Percentiles rank a stretch among this genome's conserved stretches.
These are phyloP conservation scores for Nigrospora oryzae DNA, from an alignment of 2,329 filamentous ascomycete species.

Conservation along the genomic window DNA sequence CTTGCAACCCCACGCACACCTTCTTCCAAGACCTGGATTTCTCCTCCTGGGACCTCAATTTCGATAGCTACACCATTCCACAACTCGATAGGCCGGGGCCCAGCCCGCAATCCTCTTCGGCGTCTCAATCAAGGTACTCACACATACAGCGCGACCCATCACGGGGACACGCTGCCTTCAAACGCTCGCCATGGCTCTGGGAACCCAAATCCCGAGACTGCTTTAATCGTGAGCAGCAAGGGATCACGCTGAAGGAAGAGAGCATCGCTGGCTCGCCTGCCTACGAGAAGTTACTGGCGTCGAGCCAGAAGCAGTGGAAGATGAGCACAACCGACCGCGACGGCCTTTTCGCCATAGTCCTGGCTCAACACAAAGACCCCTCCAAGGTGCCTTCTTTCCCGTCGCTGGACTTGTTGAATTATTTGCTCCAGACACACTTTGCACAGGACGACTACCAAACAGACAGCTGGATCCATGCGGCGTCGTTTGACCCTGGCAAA, in stretches of 20 bases:
- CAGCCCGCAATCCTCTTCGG: conserved; percentile 17
- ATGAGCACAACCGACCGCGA: conserved; percentile 12
- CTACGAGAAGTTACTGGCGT: conserved; percentile 8
- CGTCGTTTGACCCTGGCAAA: conserved; percentile 15
- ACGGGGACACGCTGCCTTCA: conserved; percentile 21
- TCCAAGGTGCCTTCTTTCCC: conserved; percentile 15
- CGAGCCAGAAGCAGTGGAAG: conserved; percentile 8
- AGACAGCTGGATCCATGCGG: conserved; percentile 16
- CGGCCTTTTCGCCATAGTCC: conserved; percentile 16
- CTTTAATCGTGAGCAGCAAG: conserved; percentile 13
- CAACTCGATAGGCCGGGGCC: conserved; percentile 15
- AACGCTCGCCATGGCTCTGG: conserved; percentile 24
- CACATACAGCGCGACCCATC: conserved; percentile 13
- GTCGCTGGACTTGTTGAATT: conserved; percentile 17
- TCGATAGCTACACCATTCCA: conserved; percentile 19
- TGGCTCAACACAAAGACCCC: conserved; percentile 12
- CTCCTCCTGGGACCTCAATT: conserved; percentile 21
- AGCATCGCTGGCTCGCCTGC: conserved; percentile 9
- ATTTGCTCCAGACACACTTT: conserved; percentile 16
- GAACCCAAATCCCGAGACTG: conserved; percentile 20
- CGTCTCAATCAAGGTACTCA: conserved; percentile 10
- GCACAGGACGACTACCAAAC: conserved; percentile 17
- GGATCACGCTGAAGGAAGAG: conserved; percentile 13
- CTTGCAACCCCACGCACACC: conserved; percentile 17
- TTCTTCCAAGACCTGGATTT: conserved; percentile 23